Conservation (phyloP, 2,329 filamentous ascomycete genomes). For the Purpureocillium lavendulum region DNA sequence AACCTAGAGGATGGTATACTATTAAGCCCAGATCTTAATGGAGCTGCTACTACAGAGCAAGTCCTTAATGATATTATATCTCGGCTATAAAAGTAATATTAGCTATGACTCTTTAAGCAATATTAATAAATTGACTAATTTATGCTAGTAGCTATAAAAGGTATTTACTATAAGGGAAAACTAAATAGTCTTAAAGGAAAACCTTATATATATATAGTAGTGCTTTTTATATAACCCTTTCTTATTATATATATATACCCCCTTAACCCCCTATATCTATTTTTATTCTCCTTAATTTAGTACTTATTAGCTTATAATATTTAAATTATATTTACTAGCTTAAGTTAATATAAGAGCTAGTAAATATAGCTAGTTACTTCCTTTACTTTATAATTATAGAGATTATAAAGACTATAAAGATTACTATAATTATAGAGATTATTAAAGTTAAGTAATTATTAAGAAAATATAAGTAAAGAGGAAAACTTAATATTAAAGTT, state of each 20-base stretch:
- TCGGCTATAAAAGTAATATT: no score
- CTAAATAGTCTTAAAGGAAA: no score
- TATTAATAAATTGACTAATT: no score
- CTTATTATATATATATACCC: no score
- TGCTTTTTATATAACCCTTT: no score
- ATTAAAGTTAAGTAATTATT: neutral
- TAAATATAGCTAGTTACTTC: neutral
- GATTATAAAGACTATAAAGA: neutral
- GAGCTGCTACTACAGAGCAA: slow-evolving; percentile 75
- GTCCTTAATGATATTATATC: slow-evolving; percentile 68
- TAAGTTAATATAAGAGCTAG: neutral
- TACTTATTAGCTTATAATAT: neutral
- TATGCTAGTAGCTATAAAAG: no score
- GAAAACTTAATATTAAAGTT: neutral
- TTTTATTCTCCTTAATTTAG: slow-evolving; percentile 68
- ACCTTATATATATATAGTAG: no score
- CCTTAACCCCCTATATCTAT: no score
- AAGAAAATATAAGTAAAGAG: no score
- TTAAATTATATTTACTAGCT: no score
- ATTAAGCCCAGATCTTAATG: slow-evolving; percentile 84
- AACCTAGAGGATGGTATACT: slow-evolving; percentile 78
- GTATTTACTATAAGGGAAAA: no score
- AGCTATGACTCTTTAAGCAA: no score
- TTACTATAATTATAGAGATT: neutral
- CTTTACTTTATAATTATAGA: neutral